Base-by-base conservation (phyloP, 163 green algal genomes). In the Chloroidium sp. region DNA sequence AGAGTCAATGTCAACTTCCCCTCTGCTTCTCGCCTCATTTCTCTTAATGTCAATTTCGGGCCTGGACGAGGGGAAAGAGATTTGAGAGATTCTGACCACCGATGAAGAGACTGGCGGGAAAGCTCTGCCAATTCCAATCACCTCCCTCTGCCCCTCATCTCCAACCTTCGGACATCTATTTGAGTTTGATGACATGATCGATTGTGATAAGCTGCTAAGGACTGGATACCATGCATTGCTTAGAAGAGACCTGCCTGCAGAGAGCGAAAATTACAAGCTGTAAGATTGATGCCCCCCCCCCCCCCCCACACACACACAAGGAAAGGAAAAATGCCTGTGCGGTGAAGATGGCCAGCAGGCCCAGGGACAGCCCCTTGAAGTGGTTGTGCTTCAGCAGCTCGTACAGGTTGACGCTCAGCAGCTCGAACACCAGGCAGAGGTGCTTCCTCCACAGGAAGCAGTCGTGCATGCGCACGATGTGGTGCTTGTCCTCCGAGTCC, bases 381-480 rank as follows among this genome's bases (percentile, higher is more conserved):
- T 92, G 89, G 87, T 99, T 99, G 75, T 94, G 88, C 79, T 94
- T 92, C 64, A 99, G 92, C 67, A 99, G 90, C 88, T 99, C 96
- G 87, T 97, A 99, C 76, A 99, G 90, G 87, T 99, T 99, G 82
- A 97, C 86, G 78, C 89, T 91, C 72, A 99, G 91, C 76, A 97
- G 89, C 90, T 99, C 96, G 88, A 99, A 99, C 36, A 95, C 93
- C 4, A 99, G 86, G 88, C 96, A 99, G 74, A 99, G 90, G 89
- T 99, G 96, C n/a, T 91, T 90, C 58, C 89, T 84, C 88, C 93
- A 92, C 61, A 97, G 85, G 85, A 98, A 99, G 77, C 92, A 96
- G 87, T 98, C 94, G 36, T 93, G 84, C 88, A 99, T 92, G 0
- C 94, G 90, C 69, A 99, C 96, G 77, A 99, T 95, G 90, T 97